Evolutionary conservation across 495 filamentous ascomycete genomes (phyloP), one percentile per base, ranked within the genome.

Genomic region (Xylaria sp.): DNA sequence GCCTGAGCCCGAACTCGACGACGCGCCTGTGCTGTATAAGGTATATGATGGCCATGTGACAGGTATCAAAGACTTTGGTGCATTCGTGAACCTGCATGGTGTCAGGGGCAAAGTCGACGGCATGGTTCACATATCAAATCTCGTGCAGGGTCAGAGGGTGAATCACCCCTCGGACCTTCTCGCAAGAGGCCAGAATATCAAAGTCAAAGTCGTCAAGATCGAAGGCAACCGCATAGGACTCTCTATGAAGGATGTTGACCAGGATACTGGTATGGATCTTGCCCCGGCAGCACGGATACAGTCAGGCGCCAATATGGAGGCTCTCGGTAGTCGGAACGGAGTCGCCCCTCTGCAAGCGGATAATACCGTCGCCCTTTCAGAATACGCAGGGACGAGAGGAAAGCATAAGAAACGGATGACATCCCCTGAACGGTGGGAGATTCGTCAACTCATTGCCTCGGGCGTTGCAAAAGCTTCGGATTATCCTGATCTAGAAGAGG

Each of bases 161-260:
- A 97, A 97, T 74, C 92, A 98, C 73, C 96, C 96, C 0, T 92
- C 92, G 0, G 96, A 99, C 77, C 83, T 98, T 5, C 86, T 99
- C 4, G 88, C 91, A 5, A 86, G 89, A 64, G 91, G 91, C 12
- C 95, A 98, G 78, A 84, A 89, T 3, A 93, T 99, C 67, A 97
- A 97, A 78, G 93, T 98, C 70, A 99, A 99, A 81, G 91, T 98
- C 41, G 80, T 92, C 76, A 98, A 93, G 74, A 93, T 97, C 65
- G 89, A 97, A 75, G 89, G 91, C 14, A 87, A 84, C 53, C 85
- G 92, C 68, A 91, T 98, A 74, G 94, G 93, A 5, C 82, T 99
- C 17, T 97, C 93, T 3, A 97, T 99, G 95, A 97, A 97, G 79
- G 95, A 97, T 65, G 96, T 97, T 17, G 97, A 99, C 72, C 96